Evolutionary conservation across 2,329 filamentous ascomycete genomes (phyloP), one percentile per base, ranked within the genome.

Genomic region (Fusarium sp.): DNA sequence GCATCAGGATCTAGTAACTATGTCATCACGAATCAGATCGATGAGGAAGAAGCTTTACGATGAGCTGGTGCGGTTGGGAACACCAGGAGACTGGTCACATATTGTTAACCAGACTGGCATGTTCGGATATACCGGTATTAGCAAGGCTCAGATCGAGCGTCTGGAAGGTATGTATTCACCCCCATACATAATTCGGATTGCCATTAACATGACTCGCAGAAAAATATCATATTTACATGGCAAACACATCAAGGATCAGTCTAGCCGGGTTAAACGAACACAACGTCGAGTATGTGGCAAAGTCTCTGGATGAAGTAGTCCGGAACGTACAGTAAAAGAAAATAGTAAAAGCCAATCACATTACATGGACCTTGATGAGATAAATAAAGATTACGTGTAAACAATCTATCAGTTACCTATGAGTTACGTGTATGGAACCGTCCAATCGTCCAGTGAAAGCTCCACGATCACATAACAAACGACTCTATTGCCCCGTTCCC

Each of bases 71-170:
- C 60, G 63, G 5, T 66, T 79, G 6, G 54, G 72, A 6, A 79
- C 79, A 0, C 80, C 81, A 0, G 80, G 80, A 1, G 66, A 76
- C 24, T 82, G 81, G 81, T 69, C 72, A 2, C 79, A 81, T 42
- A 71, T 82, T 9, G 67, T 78, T 1, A 74, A 74, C 20, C 80
- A 82, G 55, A 79, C 69, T 13, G 80, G 80, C 28, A 82, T 82
- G 80, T 82, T 82, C 68, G 77, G 76, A 0, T 81, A 79, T 59
- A 86, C 85, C 1, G 87, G 86, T 0, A 76, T 89, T 63, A 82
- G 65, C 6, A 81, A 84, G 61, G 62, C 76, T 5, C 85, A 88
- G 66, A 85, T 88, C 10, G 64, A 66, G 5, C 61, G 66, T 1
- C 62, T 80, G 1, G 76, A 79, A 72, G 73, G 77, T 77, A 71